These are phyloP conservation scores for Ammopiptanthus mongolicus DNA, from an alignment of 306 rosid genomes.

Conservation along the genomic window DNA sequence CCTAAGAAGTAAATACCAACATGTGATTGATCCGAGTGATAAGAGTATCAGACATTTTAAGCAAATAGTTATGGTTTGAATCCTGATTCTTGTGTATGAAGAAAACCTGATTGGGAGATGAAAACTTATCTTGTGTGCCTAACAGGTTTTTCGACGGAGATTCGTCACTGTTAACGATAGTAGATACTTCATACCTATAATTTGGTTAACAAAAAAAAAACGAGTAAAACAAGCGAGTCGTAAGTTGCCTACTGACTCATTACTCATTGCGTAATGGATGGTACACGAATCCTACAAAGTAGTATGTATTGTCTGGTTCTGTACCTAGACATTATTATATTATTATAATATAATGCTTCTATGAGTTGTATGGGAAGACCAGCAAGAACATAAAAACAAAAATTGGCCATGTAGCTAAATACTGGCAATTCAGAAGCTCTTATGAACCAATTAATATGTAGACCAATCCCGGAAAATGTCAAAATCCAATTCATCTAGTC, in stretches of 20 bases:
- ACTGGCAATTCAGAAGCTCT: constrained; percentile 13
- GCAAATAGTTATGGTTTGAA: too few relatives aligned
- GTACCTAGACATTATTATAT: background rate
- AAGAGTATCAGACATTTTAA: too few relatives aligned
- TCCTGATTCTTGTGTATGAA: too few relatives aligned
- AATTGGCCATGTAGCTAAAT: background rate
- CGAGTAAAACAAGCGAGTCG: too few relatives aligned
- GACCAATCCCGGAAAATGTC: background rate
- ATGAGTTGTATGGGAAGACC: background rate
- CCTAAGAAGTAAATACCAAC: too few relatives aligned
- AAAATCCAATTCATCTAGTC: background rate
- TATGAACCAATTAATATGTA: constrained; percentile 5
- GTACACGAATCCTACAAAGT: background rate
- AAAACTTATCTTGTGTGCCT: too few relatives aligned
- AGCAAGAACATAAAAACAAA: constrained; percentile 8
- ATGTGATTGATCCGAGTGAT: too few relatives aligned
- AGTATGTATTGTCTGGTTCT: background rate
- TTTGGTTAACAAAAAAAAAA: too few relatives aligned
- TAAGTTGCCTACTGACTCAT: background rate
- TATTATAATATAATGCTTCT: background rate
- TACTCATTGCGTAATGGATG: background rate
- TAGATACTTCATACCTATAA: too few relatives aligned
- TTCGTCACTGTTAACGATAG: too few relatives aligned
- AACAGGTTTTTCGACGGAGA: too few relatives aligned
- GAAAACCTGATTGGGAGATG: too few relatives aligned